These are phyloP conservation scores for Henningerozyma blattae DNA, from an alignment of 805 yeast species.

Conservation along the genomic window DNA sequence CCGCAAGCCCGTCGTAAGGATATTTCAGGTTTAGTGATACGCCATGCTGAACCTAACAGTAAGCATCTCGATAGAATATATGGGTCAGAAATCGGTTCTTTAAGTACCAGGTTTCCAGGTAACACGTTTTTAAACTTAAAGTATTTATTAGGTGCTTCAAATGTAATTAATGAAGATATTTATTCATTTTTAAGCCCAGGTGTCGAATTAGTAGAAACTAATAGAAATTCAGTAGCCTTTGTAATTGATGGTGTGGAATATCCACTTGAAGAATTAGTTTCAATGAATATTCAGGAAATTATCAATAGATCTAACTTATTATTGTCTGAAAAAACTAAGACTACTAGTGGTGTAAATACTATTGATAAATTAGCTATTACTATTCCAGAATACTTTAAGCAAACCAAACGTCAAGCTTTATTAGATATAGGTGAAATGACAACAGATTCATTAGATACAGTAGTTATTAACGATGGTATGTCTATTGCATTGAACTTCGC, in stretches of 20 bases:
- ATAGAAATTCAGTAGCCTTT: constrained; percentile 48
- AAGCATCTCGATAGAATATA: constrained; percentile 56
- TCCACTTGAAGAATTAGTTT: constrained; percentile 68
- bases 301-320: constrained; percentile 50
- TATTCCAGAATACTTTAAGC: constrained; percentile 60
- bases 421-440: constrained; percentile 50
- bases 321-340: constrained; percentile 41
- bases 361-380: constrained; percentile 56
- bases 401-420: constrained; percentile 57
- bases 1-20: constrained; percentile 90
- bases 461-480: constrained; percentile 80
- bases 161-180: constrained; percentile 27
- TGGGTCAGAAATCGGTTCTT: constrained; percentile 63
- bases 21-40: constrained; percentile 53
- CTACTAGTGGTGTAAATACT: constrained; percentile 31
- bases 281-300: constrained; percentile 67
- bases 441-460: constrained; percentile 48
- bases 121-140: constrained; percentile 58
- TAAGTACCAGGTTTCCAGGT: constrained; percentile 64
- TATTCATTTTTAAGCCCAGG: constrained; percentile 53
- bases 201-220: constrained; percentile 30
- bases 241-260: constrained; percentile 35
- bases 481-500: constrained; percentile 82
- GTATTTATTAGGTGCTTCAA: constrained; percentile 52
- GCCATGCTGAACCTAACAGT: constrained; percentile 15